Percentiles rank a stretch among this genome's conserved stretches.
phyloP scores from a whole-genome alignment of 1,284 basidiomycete genomes.

The Coniferiporia sulphurascens region DNA sequence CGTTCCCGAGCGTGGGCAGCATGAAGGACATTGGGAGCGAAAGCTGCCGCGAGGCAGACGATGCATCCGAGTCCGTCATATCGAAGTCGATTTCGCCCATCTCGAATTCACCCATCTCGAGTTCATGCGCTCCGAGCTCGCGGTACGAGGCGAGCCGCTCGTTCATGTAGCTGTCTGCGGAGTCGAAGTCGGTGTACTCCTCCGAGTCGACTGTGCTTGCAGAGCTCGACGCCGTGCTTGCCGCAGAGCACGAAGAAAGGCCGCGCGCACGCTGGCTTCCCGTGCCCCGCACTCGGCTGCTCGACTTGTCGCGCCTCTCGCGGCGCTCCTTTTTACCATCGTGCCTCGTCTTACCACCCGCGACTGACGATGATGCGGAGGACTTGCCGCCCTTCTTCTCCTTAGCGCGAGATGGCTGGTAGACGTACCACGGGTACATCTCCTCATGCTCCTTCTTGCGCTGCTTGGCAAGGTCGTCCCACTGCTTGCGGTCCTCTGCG shows the following conservation, averaged over 20 bases:
- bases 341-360: slow-evolving; percentile 4
- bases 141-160: not conserved
- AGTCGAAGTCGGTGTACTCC: slow-evolving; percentile 10
- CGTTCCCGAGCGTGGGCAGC: slow-evolving; percentile 4
- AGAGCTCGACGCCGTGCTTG: slow-evolving; percentile 3
- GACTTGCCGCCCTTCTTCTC: slow-evolving; percentile 4
- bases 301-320: slow-evolving; percentile 6
- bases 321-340: slow-evolving; percentile 8
- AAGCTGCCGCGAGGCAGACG: too few relatives aligned
- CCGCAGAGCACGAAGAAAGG: slow-evolving; percentile 8
- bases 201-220: slow-evolving; percentile 13
- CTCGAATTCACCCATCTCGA: slow-evolving; percentile 12
- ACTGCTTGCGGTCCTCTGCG: slow-evolving; percentile 55
- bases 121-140: slow-evolving; percentile 10
- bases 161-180: slow-evolving; percentile 5
- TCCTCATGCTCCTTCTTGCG: slow-evolving; percentile 56
- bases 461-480: slow-evolving; percentile 56
- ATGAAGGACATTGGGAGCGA: slow-evolving; percentile 2
- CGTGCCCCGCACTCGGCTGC: slow-evolving; percentile 5
- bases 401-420: slow-evolving; percentile 51
- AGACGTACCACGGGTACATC: slow-evolving; percentile 70
- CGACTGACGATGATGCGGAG: not conserved
- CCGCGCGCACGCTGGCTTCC: not conserved
- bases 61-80: too few relatives aligned
- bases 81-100: too few relatives aligned